Percentiles rank a stretch among this genome's conserved stretches.
Conservation (phyloP, 352 stramenopile species). For the Globisporangium orthogonon region DNA sequence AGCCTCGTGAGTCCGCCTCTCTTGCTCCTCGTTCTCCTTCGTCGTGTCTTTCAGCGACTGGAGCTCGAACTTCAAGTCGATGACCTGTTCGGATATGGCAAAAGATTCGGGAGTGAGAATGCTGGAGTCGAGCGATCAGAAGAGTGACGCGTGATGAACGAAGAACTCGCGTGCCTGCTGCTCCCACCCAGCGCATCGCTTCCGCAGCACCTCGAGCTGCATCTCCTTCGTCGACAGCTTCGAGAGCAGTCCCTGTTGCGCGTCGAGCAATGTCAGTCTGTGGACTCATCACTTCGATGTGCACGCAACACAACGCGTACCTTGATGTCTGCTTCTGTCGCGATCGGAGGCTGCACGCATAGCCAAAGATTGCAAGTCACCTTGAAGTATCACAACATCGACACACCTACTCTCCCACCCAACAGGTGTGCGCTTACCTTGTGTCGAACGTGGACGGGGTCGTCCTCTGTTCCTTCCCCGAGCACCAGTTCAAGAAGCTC, state of each 20-base stretch:
- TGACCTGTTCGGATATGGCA: conserved; percentile 17
- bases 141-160: not conserved
- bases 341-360: conserved; percentile 6
- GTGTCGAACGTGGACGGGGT: conserved; percentile 1
- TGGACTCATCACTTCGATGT: not conserved
- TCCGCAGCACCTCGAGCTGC: conserved; percentile 29
- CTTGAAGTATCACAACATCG: not conserved
- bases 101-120: not conserved
- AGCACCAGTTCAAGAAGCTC: conserved; percentile 7
- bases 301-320: not conserved
- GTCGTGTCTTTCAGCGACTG: conserved; percentile 27
- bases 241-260: conserved; percentile 15
- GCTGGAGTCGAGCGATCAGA: not conserved
- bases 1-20: conserved; percentile 4
- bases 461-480: not conserved
- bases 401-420: not conserved
- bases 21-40: conserved; percentile 23
- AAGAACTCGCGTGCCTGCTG: conserved; percentile 18
- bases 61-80: conserved; percentile 46
- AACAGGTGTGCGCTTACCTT: not conserved
- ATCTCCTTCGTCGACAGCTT: conserved; percentile 28
- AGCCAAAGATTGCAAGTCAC: not conserved
- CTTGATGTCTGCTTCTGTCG: conserved; percentile 12
- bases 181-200: conserved; percentile 38
- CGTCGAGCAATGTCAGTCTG: not conserved